These are phyloP conservation scores for Phtheirospermum japonicum DNA, from an alignment of 257 asterid genomes.

Conservation along the genomic window DNA sequence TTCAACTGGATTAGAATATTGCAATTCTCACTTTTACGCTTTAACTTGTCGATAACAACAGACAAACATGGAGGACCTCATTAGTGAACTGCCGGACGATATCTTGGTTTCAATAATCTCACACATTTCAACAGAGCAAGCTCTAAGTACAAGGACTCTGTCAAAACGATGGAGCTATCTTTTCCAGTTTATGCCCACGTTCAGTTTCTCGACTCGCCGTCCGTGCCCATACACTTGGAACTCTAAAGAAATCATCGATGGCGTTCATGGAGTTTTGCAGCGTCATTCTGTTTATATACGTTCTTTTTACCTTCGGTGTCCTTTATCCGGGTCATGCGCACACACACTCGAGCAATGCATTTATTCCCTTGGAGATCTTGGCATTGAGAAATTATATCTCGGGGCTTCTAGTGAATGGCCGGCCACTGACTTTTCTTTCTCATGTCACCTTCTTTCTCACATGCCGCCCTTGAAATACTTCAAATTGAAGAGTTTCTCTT, in stretches of 20 bases:
- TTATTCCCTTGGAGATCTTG: neutral
- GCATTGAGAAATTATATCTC: neutral
- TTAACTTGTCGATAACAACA: no score
- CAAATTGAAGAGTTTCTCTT: neutral
- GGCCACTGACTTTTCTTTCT: neutral
- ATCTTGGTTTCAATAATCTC: neutral
- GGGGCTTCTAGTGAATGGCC: no score
- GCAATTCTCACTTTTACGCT: no score
- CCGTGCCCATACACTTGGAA: neutral
- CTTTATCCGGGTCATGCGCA: neutral
- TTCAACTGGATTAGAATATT: neutral
- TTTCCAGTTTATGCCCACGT: neutral
- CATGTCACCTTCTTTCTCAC: neutral
- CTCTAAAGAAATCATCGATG: neutral
- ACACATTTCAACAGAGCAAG: neutral
- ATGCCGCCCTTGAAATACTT: neutral
- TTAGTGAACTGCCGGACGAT: conserved; percentile 17
- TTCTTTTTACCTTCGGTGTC: neutral
- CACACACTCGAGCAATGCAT: conserved; percentile 5
- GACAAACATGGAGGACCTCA: conserved; percentile 2
- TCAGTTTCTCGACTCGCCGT: neutral
- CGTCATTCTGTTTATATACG: neutral
- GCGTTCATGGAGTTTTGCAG: neutral
- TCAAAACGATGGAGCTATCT: conserved; percentile 18
- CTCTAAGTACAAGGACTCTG: neutral